phyloP scores from a whole-genome alignment of 495 filamentous ascomycete genomes.

The Neurospora africana region DNA sequence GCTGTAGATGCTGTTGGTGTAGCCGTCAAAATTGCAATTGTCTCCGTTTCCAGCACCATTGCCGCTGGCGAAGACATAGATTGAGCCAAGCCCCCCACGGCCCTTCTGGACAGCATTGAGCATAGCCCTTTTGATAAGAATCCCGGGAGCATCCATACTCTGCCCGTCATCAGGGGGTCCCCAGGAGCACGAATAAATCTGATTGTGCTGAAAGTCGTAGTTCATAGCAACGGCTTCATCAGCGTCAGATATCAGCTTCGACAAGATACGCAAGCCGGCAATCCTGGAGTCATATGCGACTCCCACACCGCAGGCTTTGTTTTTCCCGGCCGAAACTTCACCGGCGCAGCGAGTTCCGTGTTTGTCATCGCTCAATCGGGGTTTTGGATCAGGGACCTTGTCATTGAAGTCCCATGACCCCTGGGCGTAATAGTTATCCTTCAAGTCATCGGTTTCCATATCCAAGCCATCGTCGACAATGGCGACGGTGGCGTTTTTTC shows the following conservation, averaged over 20 bases:
- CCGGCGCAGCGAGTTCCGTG: constrained; percentile 94
- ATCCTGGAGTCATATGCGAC: constrained; percentile 89
- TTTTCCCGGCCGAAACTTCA: constrained; percentile 81
- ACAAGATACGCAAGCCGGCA: constrained; percentile 82
- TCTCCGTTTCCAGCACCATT: constrained; percentile 83
- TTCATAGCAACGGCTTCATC: constrained; percentile 91
- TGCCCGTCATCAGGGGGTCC: constrained; percentile 86
- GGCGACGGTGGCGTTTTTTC: constrained; percentile 76
- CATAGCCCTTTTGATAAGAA: constrained; percentile 83
- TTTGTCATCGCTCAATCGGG: constrained; percentile 65
- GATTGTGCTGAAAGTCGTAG: constrained; percentile 79
- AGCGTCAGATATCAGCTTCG: constrained; percentile 76
- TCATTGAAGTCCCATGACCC: constrained; percentile 98
- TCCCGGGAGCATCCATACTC: constrained; percentile 87
- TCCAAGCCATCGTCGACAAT: constrained; percentile 96
- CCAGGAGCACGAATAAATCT: constrained; percentile 99
- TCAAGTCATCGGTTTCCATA: constrained; percentile 92
- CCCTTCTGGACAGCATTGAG: constrained; percentile 85
- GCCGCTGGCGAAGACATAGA: constrained; percentile 95
- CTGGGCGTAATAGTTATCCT: constrained; percentile 78
- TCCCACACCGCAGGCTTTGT: constrained; percentile 90
- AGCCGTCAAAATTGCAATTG: constrained; percentile 99
- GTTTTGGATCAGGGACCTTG: constrained; percentile 62
- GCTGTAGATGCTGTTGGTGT: constrained; percentile 98
- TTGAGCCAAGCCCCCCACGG: constrained; percentile 69